phyloP scores from a whole-genome alignment of 1,284 basidiomycete genomes.

The Cutaneotrichosporon cutaneum region DNA sequence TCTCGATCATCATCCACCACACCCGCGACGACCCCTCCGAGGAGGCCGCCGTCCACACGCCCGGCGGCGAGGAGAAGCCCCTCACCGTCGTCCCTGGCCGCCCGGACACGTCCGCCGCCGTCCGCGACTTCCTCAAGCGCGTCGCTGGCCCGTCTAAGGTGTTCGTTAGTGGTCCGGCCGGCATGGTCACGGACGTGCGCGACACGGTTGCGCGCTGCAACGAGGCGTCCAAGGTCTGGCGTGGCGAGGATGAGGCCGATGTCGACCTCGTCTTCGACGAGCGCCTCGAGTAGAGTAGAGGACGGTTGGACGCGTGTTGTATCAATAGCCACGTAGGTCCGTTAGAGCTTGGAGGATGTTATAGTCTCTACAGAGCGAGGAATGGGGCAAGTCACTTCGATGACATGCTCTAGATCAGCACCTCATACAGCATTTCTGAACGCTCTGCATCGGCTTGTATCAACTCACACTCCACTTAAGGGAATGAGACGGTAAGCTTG shows the following conservation, averaged over 20 bases:
- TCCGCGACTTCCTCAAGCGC: conserved; percentile 11
- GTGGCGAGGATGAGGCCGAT: conserved; percentile 25
- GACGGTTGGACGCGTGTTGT: no score
- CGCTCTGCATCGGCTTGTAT: neutral
- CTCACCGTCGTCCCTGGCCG: conserved; percentile 2
- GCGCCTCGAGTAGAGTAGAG: conserved; percentile 24
- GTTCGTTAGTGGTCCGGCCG: conserved; percentile 33
- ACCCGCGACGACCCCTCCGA: conserved; percentile 19
- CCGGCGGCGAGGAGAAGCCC: neutral
- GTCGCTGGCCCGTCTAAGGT: conserved; percentile 18
- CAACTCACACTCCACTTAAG: neutral
- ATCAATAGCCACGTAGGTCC: neutral
- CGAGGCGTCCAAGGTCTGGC: conserved; percentile 24
- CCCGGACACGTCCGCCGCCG: conserved; percentile 1
- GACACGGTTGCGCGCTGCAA: conserved; percentile 30
- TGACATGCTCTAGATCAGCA: no score
- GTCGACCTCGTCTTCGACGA: conserved; percentile 35
- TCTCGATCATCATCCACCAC: conserved; percentile 25
- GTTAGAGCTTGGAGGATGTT: no score
- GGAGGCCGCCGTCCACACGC: neutral
- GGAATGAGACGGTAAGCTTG: conserved; percentile 1
- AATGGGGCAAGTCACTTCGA: no score
- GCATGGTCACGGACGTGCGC: conserved; percentile 31
- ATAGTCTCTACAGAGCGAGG: no score
- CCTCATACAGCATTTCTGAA: neutral